Base-by-base conservation (phyloP, 1,139 yeast genomes). In the Wickerhamomyces sp. region DNA sequence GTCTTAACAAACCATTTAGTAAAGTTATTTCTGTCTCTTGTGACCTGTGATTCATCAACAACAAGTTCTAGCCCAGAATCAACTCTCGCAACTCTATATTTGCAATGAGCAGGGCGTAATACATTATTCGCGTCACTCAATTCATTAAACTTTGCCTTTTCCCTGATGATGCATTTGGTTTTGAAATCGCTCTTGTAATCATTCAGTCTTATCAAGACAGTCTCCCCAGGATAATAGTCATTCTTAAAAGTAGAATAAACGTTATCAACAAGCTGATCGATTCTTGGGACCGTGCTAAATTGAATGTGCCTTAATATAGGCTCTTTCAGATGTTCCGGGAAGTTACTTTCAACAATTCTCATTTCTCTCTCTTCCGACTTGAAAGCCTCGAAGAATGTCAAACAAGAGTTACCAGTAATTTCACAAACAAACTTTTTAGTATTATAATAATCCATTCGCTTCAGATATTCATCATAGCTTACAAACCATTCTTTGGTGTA, bases 191-290 rank as follows among this genome's bases (percentile, higher is more conserved):
- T 65, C 53, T 48, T 57, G 53, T 47, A 53, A 38, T 58, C 60
- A 38, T 51, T 57, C 18, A 56, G 51, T 42, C 80, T 76, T 42
- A 91, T 77, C 53, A 76, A 77, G 10, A 90, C 91, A 9, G 75
- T 71, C 64, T 93, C 99, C 9, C 98, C 98, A 0, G 97, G 97
- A 61, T 85, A 93, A 61, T 82, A 93, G 59, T 90, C 96, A 55
- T 76, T 78, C 56, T 86, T 86, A 68, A 91, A 88, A 41, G 75
- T 75, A 57, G 76, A 69, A 58, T 84, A 84, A 13, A 90, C 90
- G 51, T 84, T 86, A 64, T 93, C 98, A 6, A 90, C 96, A 42
- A 93, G 72, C 50, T 79, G 81, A 63, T 93, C 98, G 43, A 93
- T 75, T 56, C 99, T 75, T 34, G 95, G 81, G n/a, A 81, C 81